Percentiles rank a stretch among this genome's conserved stretches.
Evolutionary conservation across 192 early-diverging fungal species (phyloP).

Genomic region (Geranomyces michiganensis): DNA sequence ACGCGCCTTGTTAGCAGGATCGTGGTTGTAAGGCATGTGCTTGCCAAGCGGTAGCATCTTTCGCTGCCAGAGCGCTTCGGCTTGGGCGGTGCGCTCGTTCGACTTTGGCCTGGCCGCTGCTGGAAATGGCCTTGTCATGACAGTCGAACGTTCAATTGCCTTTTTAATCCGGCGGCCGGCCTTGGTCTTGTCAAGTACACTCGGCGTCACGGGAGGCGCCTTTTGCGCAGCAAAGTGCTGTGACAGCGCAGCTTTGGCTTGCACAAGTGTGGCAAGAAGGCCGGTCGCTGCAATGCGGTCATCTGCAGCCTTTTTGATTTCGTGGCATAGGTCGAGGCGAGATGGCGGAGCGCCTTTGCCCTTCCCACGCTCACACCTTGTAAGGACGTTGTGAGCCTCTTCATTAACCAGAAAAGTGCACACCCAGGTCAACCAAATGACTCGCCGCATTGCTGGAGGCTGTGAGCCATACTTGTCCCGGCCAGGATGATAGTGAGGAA

Average conservation of each 20-base stretch:
- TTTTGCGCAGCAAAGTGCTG: background rate
- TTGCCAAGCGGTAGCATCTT: background rate
- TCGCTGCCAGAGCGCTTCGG: background rate
- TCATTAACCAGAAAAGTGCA: conserved; percentile 26
- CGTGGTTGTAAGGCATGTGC: background rate
- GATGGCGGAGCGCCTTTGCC: background rate
- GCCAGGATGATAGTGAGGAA: conserved; percentile 24
- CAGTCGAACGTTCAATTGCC: too few species aligned
- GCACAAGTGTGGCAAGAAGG: background rate
- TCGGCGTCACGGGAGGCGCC: background rate
- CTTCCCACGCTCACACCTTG: background rate
- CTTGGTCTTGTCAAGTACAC: background rate
- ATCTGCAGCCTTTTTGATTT: too few species aligned
- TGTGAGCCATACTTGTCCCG: conserved; percentile 30
- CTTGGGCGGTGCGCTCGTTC: background rate
- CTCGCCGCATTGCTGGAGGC: conserved; percentile 15
- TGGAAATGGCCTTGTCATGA: too few species aligned
- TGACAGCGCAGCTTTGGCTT: background rate
- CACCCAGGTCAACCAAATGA: conserved; percentile 29
- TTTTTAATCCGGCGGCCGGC: background rate
- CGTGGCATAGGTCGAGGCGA: background rate
- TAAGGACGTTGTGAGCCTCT: background rate
- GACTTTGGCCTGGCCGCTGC: background rate
- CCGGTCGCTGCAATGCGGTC: background rate
- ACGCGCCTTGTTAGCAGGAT: background rate